phyloP scores from a whole-genome alignment of 2,329 filamentous ascomycete species.

The Laburnicola sp. region DNA sequence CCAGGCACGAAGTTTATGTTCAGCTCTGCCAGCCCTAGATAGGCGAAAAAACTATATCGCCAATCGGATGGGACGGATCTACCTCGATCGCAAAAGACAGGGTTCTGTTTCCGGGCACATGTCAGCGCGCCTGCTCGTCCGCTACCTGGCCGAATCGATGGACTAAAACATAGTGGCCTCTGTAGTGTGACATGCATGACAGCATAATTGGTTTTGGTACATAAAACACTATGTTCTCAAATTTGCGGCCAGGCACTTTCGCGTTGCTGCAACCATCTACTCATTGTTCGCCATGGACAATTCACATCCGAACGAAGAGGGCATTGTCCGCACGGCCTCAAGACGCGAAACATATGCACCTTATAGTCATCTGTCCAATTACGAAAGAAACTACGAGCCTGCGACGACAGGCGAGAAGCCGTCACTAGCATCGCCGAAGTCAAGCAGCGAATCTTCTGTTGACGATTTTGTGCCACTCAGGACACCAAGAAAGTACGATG shows the following conservation, averaged over 20 bases:
- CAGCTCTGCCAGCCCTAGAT: too few relatives aligned
- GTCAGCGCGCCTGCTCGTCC: slow-evolving; percentile 4
- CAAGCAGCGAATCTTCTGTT: slow-evolving; percentile 15
- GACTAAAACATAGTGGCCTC: not conserved
- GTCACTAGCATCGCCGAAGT: slow-evolving; percentile 1
- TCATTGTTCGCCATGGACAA: slow-evolving; percentile 5
- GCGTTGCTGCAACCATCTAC: not conserved
- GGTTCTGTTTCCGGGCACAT: slow-evolving; percentile 4
- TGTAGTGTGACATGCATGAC: too few relatives aligned
- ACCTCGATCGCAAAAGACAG: too few relatives aligned
- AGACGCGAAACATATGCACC: slow-evolving; percentile 35
- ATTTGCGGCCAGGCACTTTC: not conserved
- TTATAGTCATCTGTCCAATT: slow-evolving; percentile 23
- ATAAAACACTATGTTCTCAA: slow-evolving; percentile 1
- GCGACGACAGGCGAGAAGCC: not conserved
- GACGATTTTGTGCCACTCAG: slow-evolving; percentile 12
- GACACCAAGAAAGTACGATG: slow-evolving; percentile 3
- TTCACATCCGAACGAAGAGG: slow-evolving; percentile 8
- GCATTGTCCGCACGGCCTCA: slow-evolving; percentile 30
- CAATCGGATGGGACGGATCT: too few relatives aligned
- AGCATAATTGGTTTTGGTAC: not conserved
- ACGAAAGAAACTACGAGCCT: not conserved
- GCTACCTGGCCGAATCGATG: slow-evolving; percentile 7
- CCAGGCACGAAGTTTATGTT: too few relatives aligned
- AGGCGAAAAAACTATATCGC: too few relatives aligned